Evolutionary conservation across 2,329 filamentous ascomycete species (phyloP).

Genomic region (Leptosphaerulina australis): DNA sequence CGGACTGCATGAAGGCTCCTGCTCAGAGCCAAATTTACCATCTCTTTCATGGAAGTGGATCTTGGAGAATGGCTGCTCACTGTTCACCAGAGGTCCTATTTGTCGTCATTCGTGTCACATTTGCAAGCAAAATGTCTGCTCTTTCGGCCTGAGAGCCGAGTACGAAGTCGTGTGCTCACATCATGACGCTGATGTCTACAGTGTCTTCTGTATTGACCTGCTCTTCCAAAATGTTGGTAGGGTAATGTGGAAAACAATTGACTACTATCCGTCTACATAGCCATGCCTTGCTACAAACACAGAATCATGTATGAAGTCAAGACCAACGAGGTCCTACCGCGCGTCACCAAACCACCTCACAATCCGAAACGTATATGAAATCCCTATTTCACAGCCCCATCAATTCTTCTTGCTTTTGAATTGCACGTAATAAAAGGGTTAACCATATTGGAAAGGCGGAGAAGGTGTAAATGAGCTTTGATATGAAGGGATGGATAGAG

Average conservation of each 20-base stretch:
- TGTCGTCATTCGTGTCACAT: neutral
- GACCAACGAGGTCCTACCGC: neutral
- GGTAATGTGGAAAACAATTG: constrained; percentile 1
- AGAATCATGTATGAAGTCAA: constrained; percentile 17
- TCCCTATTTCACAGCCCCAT: constrained; percentile 20
- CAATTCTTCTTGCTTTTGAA: constrained; percentile 12
- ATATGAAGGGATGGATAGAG: constrained; percentile 24
- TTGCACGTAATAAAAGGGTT: constrained; percentile 21
- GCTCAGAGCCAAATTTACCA: constrained; percentile 4
- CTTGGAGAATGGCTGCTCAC: constrained; percentile 4
- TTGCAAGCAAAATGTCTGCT: constrained; percentile 4
- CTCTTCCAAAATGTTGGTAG: neutral
- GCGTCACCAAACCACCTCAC: constrained; percentile 13
- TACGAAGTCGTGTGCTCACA: constrained; percentile 3
- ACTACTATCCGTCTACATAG: constrained; percentile 13
- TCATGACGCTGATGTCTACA: neutral
- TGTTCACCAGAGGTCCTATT: constrained; percentile 4
- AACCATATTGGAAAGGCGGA: constrained; percentile 16
- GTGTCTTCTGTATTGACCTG: neutral
- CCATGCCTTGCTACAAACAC: constrained; percentile 15
- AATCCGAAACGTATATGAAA: constrained; percentile 32
- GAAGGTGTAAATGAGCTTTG: constrained; percentile 18
- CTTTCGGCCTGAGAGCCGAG: constrained; percentile 1
- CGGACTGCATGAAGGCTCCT: constrained; percentile 9
- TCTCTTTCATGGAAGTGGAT: constrained; percentile 5